Percentiles rank a stretch among this genome's conserved stretches.
Conservation (phyloP, 768 basidiomycete genomes). For the Neoboletus magnificus region DNA sequence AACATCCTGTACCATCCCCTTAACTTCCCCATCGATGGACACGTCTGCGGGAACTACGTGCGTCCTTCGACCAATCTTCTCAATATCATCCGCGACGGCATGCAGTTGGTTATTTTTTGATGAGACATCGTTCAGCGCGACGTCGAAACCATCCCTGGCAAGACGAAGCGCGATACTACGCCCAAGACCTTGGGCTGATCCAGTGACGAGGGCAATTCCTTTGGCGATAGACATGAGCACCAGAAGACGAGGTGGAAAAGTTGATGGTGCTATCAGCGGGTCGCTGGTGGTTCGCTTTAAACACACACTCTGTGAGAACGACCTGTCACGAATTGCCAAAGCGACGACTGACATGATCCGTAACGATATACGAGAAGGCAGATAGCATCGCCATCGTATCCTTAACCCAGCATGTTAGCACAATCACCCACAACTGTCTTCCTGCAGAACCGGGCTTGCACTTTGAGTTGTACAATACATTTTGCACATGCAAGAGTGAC, state of each 20-base stretch:
- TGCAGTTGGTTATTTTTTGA: slow-evolving; percentile 11
- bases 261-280: too few relatives aligned
- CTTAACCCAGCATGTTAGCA: not conserved
- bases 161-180: slow-evolving; percentile 17
- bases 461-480: not conserved
- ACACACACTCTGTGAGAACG: not conserved
- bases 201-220: slow-evolving; percentile 32
- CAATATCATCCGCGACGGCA: slow-evolving; percentile 10
- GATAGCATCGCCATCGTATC: not conserved
- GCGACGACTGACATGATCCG: not conserved
- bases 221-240: slow-evolving; percentile 14
- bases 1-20: slow-evolving; percentile 1
- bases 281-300: not conserved
- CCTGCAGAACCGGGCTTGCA: not conserved
- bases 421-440: not conserved
- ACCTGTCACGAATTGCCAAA: not conserved
- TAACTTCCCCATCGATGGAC: slow-evolving; percentile 1
- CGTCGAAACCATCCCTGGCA: slow-evolving; percentile 23
- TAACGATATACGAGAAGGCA: not conserved
- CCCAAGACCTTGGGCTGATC: slow-evolving; percentile 32
- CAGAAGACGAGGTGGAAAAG: not conserved
- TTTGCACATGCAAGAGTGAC: not conserved
- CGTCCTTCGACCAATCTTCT: slow-evolving; percentile 11
- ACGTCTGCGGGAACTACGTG: slow-evolving; percentile 16
- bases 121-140: slow-evolving; percentile 29